Evolutionary conservation across 2,329 filamentous ascomycete genomes (phyloP).

Genomic region (Phialophora verrucosa): DNA sequence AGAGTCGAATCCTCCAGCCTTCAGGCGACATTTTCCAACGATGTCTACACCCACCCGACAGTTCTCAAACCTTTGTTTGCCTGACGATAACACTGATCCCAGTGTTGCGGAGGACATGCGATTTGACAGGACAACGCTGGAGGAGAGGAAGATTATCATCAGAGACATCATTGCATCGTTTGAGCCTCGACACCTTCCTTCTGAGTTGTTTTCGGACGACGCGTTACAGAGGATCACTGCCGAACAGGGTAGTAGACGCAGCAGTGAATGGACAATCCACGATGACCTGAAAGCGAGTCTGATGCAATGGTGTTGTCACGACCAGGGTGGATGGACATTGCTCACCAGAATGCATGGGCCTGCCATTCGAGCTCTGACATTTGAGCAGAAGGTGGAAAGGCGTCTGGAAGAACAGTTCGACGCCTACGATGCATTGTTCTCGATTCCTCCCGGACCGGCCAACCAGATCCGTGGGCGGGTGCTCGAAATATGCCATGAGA

Average conservation of each 20-base stretch:
- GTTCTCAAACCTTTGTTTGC: slow-evolving; percentile 30
- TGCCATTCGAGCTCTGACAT: slow-evolving; percentile 50
- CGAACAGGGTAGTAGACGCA: slow-evolving; percentile 38
- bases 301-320: slow-evolving; percentile 53
- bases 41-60: slow-evolving; percentile 33
- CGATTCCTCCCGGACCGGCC: not conserved
- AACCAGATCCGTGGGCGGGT: slow-evolving; percentile 1
- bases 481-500: slow-evolving; percentile 10
- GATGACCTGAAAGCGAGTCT: slow-evolving; percentile 53
- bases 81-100: slow-evolving; percentile 1
- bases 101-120: slow-evolving; percentile 21
- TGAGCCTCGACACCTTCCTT: slow-evolving; percentile 47
- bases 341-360: slow-evolving; percentile 52
- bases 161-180: slow-evolving; percentile 56
- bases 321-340: slow-evolving; percentile 50
- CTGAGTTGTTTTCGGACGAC: slow-evolving; percentile 49
- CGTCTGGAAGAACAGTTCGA: slow-evolving; percentile 49
- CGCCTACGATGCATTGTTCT: slow-evolving; percentile 41
- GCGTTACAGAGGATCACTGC: slow-evolving; percentile 46
- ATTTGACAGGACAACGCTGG: slow-evolving; percentile 21
- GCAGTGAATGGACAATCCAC: slow-evolving; percentile 52
- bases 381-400: slow-evolving; percentile 51
- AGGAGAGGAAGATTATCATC: slow-evolving; percentile 26
- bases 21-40: not conserved
- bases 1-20: slow-evolving; percentile 6